Conservation (phyloP, 2,329 filamentous ascomycete species). For the Colletotrichum tropicale region DNA sequence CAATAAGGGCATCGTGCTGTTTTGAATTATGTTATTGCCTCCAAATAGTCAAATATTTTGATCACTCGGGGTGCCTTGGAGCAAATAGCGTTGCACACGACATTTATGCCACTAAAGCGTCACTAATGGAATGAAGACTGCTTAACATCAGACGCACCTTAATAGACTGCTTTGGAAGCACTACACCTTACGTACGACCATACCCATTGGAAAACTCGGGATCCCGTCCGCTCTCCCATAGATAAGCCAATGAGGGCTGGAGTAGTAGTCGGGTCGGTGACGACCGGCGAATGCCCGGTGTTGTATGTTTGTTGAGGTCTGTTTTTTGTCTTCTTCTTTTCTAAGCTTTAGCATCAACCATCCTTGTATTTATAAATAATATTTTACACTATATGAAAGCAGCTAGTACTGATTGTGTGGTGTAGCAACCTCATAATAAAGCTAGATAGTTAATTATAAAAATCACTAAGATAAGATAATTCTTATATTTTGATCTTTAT, state of each 20-base stretch:
- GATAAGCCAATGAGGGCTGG: too few species aligned
- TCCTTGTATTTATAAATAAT: too few species aligned
- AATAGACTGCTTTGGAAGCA: background rate
- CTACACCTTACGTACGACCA: background rate
- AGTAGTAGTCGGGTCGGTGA: background rate
- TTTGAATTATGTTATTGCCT: background rate
- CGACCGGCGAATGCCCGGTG: background rate
- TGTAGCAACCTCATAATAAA: background rate
- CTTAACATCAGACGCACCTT: background rate
- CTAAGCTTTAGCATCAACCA: too few species aligned
- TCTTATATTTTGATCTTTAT: background rate
- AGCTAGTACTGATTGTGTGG: background rate
- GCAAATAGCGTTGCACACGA: background rate
- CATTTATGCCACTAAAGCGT: background rate
- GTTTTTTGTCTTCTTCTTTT: background rate
- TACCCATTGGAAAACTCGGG: background rate
- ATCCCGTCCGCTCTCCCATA: too few species aligned
- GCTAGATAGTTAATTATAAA: background rate
- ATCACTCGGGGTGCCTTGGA: background rate
- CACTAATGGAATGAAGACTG: background rate
- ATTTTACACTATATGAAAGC: background rate
- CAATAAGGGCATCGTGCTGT: background rate
- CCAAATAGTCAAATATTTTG: background rate
- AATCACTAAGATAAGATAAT: background rate
- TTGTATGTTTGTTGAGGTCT: background rate